Evolutionary conservation across 371 early-diverging fungal genomes (phyloP), one percentile per base, ranked within the genome.

Genomic region (Mucor mucedo): DNA sequence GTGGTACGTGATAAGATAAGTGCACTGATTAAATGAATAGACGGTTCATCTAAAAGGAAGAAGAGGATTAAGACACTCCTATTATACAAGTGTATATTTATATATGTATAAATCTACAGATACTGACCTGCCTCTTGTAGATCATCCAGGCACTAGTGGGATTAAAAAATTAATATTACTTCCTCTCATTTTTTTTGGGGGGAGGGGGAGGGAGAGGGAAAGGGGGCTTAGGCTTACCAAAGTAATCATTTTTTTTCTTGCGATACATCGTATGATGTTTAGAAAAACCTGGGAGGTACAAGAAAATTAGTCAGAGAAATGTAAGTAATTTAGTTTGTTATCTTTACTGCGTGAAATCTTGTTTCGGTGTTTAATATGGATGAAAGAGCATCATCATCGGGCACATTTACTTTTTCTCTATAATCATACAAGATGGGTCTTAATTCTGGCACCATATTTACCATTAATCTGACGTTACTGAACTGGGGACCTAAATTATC

Each of bases 381-480:
- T 5, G 69, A 60, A n/a, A 71, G 32, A 33, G 60, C 70, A 52
- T 80, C 80, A 6, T 78, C 75, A 21, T 72, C 62, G 0, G 63
- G 56, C 2, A 39, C 33, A 28, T 41, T 67, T 27, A 55, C 38
- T 16, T 44, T 53, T 40, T 78, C 70, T 53, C 55, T 55, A 52
- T 64, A 60, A 29, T 72, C 73, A 35, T 60, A 64, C 42, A 77
- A 42, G 27, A 74, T 76, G 5, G 76, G 76, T 41, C 71, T 76
- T 14, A 80, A 52, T 60, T 80, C 81, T 55, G 81, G 81, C 9
- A 80, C 76, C 70, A 68, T 76, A 52, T 69, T 73, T 5, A 78
- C 73, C 61, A 80, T 70, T 33, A 76, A 42, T 2, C 70, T 61
- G 10, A 78, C 68, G 48, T 80, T 78, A 16, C 66, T 66, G 40